Evolutionary conservation across 306 rosid genomes (phyloP), one percentile per base, ranked within the genome.

Genomic region (Vachellia pachyceras): DNA sequence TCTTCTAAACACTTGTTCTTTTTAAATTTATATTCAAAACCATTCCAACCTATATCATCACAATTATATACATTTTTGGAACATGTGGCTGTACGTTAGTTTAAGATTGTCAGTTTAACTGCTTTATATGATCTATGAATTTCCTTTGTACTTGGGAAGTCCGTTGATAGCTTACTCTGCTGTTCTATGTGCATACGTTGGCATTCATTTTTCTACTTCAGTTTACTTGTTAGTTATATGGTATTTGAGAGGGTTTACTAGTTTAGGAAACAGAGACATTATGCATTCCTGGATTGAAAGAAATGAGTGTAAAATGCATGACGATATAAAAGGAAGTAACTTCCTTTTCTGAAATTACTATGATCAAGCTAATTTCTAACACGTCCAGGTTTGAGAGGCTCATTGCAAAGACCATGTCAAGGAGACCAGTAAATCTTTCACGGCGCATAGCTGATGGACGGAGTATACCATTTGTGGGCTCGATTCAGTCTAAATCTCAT

Each of bases 361-460:
- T 41, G 76, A 64, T 35, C 68, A 52, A 73, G 36, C 55, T 68
- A 77, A 72, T 46, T 70, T 55, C 82, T 71, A 42, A 57, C 65
- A 72, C 50, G 71, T 84, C 35, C 79, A 83, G 86, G 79, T 84
- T 71, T 82, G 81, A 80, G 79, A 83, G 93, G 81, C 42, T 84
- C 52, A 11, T 76, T 81, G 76, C 77, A 54, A 84, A 35, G 82
- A 87, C 74, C 85, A 95, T 95, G 99, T 95, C 98, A 82, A 93
- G 99, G 92, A 90, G 99, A 86, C 96, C 93, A 12, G 98, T 84
- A 69, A 93, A 90, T 89, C 96, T 95, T 75, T 79, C 93, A 3
- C 91, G 98, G 9, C 99, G 90, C 80, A 70, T 89, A 77, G 89
- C 73, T 83, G 99, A 93, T 63, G 93, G 85, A 73, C 91, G 85